Evolutionary conservation across 208 protist species (phyloP), one percentile per base, ranked within the genome.

Genomic region (Wallacemonas rigidus): DNA sequence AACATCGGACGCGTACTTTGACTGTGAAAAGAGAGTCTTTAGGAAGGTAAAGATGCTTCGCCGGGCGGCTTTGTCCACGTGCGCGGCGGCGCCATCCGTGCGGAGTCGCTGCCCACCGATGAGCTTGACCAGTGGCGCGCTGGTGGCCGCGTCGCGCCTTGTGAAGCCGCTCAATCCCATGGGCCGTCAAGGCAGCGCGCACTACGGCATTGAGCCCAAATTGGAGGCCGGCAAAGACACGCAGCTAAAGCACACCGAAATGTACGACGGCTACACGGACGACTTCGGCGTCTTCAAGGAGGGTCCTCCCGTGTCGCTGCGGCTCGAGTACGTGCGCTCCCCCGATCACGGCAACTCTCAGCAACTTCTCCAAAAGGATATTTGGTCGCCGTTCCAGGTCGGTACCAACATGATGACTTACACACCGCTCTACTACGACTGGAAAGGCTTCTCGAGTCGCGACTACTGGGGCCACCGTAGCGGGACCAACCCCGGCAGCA

Each of bases 261-360:
- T 95, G 90, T 97, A 97, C 74, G 93, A 97, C 77, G 93, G 93
- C 47, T 97, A 95, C 83, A 97, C 93, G 3, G 93, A 97, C 70
- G 90, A 95, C 76, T 97, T 97, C 76, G 93, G 93, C 54, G 91
- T 95, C 15, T 97, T 95, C 72, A 97, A 97, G 74, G 93, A 97
- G 61, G 93, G 93, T 3, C 89, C 93, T 9, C 93, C 93, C 38
- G 85, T 89, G 45, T 80, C 93, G 47, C 83, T 97, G 53, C 90
- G 93, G 5, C 81, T 97, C 39, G 90, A 97, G 82, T 97, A 97
- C 74, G 70, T 97, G 11, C 90, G 93, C 58, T 95, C 90, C 0
- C 90, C 90, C 12, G 90, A 94, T 9, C 91, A 95, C 80, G 87
- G 88, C 38, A 88, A 84, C 75, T 94, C 89, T 35, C 88, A 95